Percentiles rank a stretch among this genome's conserved stretches.
These are phyloP conservation scores for Microthlaspi erraticum DNA, from an alignment of 345 rosid genomes.

Conservation along the genomic window DNA sequence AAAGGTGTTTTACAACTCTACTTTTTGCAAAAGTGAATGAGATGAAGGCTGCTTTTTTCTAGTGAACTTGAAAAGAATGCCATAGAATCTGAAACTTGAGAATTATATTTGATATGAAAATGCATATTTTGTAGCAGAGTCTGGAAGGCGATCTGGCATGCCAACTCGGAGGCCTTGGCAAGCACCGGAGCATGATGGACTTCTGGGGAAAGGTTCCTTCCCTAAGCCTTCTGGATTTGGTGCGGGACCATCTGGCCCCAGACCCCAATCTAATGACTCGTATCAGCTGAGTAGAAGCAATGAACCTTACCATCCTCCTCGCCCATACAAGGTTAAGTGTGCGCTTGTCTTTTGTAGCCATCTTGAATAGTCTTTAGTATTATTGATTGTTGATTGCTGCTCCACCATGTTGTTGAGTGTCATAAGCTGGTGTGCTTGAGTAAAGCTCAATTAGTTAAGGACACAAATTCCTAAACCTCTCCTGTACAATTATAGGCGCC, in stretches of 20 bases:
- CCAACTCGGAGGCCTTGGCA: conserved; percentile 85
- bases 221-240: conserved; percentile 76
- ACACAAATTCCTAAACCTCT: conserved; percentile 30
- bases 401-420: conserved; percentile 27
- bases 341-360: conserved; percentile 31
- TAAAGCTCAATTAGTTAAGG: conserved; percentile 18
- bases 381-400: conserved; percentile 23
- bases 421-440: conserved; percentile 23
- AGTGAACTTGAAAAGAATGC: conserved; percentile 22
- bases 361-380: conserved; percentile 7
- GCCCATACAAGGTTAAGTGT: conserved; percentile 79
- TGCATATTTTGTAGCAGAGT: conserved; percentile 51
- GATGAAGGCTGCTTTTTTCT: conserved; percentile 11
- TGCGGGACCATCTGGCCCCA: conserved; percentile 66
- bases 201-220: conserved; percentile 95
- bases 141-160: conserved; percentile 68
- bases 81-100: conserved; percentile 26
- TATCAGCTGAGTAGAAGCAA: conserved; percentile 63
- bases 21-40: conserved; percentile 6
- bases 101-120: conserved; percentile 17
- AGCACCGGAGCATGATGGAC: conserved; percentile 94
- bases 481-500: conserved; percentile 61
- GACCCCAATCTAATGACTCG: conserved; percentile 67
- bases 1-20: conserved; percentile 11
- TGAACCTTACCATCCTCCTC: conserved; percentile 97